These are phyloP conservation scores for Wallemia mellicola DNA, from an alignment of 1,284 basidiomycete genomes.

Conservation along the genomic window DNA sequence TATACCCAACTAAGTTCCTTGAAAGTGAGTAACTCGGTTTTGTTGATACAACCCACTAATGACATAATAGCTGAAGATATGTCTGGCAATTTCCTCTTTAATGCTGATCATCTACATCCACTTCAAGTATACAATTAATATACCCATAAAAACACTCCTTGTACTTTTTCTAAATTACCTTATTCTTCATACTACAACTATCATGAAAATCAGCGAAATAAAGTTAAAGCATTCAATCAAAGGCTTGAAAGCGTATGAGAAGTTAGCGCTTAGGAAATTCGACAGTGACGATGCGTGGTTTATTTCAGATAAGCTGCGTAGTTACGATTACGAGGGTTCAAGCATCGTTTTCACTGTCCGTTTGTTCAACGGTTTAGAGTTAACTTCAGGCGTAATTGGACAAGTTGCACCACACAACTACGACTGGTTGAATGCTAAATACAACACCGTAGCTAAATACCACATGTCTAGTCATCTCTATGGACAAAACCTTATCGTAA, in stretches of 20 bases:
- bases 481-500: neutral
- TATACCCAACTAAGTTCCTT: neutral
- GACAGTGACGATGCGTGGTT: neutral
- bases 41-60: neutral
- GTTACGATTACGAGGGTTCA: neutral
- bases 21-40: neutral
- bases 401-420: neutral
- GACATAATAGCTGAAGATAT: constrained; percentile 63
- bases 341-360: neutral
- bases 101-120: constrained; percentile 11
- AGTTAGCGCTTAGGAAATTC: neutral
- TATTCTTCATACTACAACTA: too few species aligned
- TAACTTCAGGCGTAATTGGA: neutral
- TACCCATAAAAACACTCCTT: neutral
- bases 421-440: neutral
- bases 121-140: constrained; percentile 10
- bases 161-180: neutral
- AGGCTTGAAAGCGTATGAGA: neutral
- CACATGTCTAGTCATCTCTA: neutral
- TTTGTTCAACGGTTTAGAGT: neutral
- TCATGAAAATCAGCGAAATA: neutral
- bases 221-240: neutral
- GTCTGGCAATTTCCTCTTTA: constrained; percentile 51
- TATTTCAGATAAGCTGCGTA: neutral
- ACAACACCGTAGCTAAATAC: neutral